phyloP scores from a whole-genome alignment of 2,329 filamentous ascomycete species.

The Aspergillus fumigatus region DNA sequence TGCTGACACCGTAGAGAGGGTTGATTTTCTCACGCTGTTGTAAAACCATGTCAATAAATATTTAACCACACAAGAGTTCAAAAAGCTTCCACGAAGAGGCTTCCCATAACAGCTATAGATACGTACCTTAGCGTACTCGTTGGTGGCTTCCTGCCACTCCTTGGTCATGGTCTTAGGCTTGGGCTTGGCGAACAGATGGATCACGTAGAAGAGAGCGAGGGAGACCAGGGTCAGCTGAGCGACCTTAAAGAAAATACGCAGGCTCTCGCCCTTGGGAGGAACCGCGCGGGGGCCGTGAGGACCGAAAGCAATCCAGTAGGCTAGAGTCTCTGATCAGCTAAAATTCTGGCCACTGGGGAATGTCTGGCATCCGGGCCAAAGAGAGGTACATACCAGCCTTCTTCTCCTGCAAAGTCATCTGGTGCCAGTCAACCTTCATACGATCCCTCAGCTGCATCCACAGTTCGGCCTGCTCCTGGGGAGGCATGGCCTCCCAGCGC shows the following conservation, averaged over 20 bases:
- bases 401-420: slow-evolving; percentile 95
- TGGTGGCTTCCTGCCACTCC: slow-evolving; percentile 93
- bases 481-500: slow-evolving; percentile 96
- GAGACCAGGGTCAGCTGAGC: slow-evolving; percentile 62
- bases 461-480: slow-evolving; percentile 97
- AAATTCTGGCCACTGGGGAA: slow-evolving; percentile 9
- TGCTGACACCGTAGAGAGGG: slow-evolving; percentile 77
- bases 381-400: slow-evolving; percentile 80
- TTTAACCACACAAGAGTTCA: slow-evolving; percentile 9
- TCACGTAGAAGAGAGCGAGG: slow-evolving; percentile 65
- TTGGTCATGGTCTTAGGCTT: slow-evolving; percentile 84
- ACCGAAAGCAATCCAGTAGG: slow-evolving; percentile 98
- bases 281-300: slow-evolving; percentile 87
- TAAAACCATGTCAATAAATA: slow-evolving; percentile 15
- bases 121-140: slow-evolving; percentile 88
- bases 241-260: slow-evolving; percentile 72
- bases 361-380: not conserved
- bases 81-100: not conserved
- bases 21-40: slow-evolving; percentile 75
- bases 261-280: slow-evolving; percentile 76
- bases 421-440: slow-evolving; percentile 97
- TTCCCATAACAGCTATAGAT: not conserved
- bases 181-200: slow-evolving; percentile 68
- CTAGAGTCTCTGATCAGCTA: slow-evolving; percentile 47
- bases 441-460: slow-evolving; percentile 98